Percentiles rank a stretch among this genome's conserved stretches.
These are phyloP conservation scores for Parascedosporium putredinis DNA, from an alignment of 2,329 filamentous ascomycete species.

Conservation along the genomic window DNA sequence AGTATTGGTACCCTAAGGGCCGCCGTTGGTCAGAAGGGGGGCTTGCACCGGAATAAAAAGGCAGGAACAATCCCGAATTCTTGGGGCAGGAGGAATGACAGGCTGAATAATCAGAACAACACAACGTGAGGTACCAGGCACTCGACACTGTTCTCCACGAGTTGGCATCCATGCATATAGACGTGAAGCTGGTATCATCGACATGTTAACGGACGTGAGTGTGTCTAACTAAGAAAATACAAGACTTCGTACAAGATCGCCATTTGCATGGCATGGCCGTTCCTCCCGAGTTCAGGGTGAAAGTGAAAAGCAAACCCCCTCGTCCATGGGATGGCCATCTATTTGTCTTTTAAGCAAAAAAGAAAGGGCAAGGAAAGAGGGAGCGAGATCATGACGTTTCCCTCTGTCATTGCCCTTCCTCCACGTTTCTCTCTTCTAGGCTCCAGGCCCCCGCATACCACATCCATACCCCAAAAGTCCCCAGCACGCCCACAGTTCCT, in stretches of 20 bases:
- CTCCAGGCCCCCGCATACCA: constrained; percentile 1
- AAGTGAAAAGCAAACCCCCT: not conserved
- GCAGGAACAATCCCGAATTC: too few species aligned
- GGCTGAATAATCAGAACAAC: not conserved
- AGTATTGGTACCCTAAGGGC: too few species aligned
- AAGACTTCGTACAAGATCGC: not conserved
- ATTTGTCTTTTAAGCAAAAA: too few species aligned
- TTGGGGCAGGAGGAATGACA: too few species aligned
- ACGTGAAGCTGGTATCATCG: not conserved
- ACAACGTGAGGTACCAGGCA: not conserved
- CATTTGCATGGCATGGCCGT: not conserved
- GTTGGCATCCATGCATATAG: too few species aligned
- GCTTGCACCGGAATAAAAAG: too few species aligned
- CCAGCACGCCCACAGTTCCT: constrained; percentile 6
- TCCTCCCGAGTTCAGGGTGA: not conserved
- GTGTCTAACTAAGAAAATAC: constrained; percentile 1
- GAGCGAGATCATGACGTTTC: too few species aligned
- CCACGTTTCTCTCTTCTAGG: too few species aligned
- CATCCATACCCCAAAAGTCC: constrained; percentile 7
- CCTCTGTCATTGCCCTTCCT: too few species aligned
- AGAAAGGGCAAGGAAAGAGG: too few species aligned
- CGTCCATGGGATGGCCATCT: not conserved
- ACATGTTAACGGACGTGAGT: not conserved
- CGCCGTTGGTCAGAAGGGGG: too few species aligned
- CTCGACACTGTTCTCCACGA: too few species aligned